Conservation (phyloP, 179 eudicot genomes). For the Corrigiola litoralis region DNA sequence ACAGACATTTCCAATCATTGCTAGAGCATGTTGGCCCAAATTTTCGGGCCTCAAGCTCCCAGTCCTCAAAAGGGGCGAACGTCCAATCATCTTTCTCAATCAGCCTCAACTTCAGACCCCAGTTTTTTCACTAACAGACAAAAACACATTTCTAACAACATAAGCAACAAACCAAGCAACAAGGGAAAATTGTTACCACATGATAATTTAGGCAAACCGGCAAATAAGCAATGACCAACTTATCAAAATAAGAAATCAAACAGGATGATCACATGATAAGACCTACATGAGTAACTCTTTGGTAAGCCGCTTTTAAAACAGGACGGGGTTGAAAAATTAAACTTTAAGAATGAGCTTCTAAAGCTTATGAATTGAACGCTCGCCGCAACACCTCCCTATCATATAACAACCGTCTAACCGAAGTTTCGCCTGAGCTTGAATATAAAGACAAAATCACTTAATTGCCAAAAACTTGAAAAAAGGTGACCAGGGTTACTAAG, state of each 20-base stretch:
- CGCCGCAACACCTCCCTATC: too few species aligned
- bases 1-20: constrained; percentile 69
- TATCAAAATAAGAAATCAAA: neutral
- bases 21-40: constrained; percentile 81
- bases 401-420: too few species aligned
- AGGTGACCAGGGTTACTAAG: too few species aligned
- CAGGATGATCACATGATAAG: neutral
- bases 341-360: too few species aligned
- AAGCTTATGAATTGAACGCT: too few species aligned
- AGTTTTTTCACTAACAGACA: neutral
- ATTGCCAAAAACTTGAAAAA: too few species aligned
- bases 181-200: too few species aligned
- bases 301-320: too few species aligned
- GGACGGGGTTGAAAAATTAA: too few species aligned
- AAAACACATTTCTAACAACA: neutral
- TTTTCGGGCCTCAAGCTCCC: constrained; percentile 68
- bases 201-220: neutral
- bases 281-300: too few species aligned
- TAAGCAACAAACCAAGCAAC: neutral
- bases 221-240: neutral
- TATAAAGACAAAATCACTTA: too few species aligned
- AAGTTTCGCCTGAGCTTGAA: too few species aligned
- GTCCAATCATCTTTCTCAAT: constrained; percentile 55
- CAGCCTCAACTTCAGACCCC: constrained; percentile 16
- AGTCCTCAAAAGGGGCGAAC: constrained; percentile 40